Evolutionary conservation across 164 flowering plant species (phyloP), one percentile per base, ranked within the genome.

Genomic region (Nelumbo lutea): DNA sequence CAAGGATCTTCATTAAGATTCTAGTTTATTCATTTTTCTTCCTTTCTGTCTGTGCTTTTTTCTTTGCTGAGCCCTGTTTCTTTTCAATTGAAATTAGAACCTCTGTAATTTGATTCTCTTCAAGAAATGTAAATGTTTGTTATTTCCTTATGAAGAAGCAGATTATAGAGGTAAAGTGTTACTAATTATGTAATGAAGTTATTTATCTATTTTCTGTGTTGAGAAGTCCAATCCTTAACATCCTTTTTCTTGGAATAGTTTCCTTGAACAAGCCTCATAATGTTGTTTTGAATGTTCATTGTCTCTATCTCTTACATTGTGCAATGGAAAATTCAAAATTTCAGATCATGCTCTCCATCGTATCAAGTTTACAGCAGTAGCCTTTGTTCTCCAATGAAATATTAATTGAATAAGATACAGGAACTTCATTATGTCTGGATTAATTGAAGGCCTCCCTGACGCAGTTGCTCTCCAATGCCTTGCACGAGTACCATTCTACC

Each of bases 381-480:
- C 42, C 56, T 11, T 39, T 46, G 40, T 9, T 53, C 11, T 47
- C 61, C 15, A 13, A 40, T 52, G 64, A 61, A 53, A 62, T 39
- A 43, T 38, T 27, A 45, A 66, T 46, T 62, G 68, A 68, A 39
- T 63, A 67, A 50, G 66, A 76, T 71, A 72, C 66, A 64, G 51
- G 61, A 42, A 41, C 14, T 47, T 61, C 71, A 76, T 57, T 8
- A 90, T 93, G 98, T 85, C 98, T 76, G 94, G 74, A 67, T 73
- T 95, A 72, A 91, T 91, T 76, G 94, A 94, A 70, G 98, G 97
- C 66, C 96, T 94, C 56, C 98, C 98, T n/a, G 93, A 91, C 60
- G 97, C 90, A 48, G 92, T 94, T 72, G 90, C 90, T 66, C 79
- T 94, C 11, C 79, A 87, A 69, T 94, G 98, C 77, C 95, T 94